phyloP scores from a whole-genome alignment of 306 rosid species.

The Quercus robur region DNA sequence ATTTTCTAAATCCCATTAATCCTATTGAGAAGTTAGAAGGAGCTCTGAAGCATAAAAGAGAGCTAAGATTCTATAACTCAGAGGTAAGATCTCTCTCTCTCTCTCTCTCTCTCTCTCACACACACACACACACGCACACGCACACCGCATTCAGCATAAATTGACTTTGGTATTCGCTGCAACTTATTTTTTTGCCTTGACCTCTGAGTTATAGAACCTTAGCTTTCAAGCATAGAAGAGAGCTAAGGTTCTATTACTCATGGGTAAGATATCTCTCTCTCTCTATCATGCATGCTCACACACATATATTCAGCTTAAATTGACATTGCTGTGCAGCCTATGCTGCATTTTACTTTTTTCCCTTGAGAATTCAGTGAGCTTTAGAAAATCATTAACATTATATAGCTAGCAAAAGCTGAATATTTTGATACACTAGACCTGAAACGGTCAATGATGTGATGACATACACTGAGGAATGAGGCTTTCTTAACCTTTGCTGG shows the following conservation, averaged over 20 bases:
- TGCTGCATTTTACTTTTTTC: not conserved
- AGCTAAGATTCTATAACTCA: conserved; percentile 84
- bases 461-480: not conserved
- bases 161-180: too few relatives aligned
- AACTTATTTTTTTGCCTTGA: too few relatives aligned
- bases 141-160: too few relatives aligned
- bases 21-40: conserved; percentile 85
- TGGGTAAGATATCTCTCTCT: conserved; percentile 40
- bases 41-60: conserved; percentile 67
- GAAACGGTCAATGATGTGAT: not conserved
- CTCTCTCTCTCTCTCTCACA: not conserved
- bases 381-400: not conserved
- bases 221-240: conserved; percentile 64
- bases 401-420: not conserved
- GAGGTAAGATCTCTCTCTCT: conserved; percentile 41
- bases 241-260: conserved; percentile 83
- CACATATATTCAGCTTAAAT: not conserved
- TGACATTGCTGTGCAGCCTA: not conserved
- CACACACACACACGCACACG: too few relatives aligned
- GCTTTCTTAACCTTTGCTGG: not conserved
- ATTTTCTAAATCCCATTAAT: conserved; percentile 77
- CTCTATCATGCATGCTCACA: too few relatives aligned
- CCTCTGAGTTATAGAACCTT: too few relatives aligned
- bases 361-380: not conserved
- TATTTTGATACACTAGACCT: not conserved